Evolutionary conservation across 306 rosid species (phyloP), one percentile per base, ranked within the genome.

Genomic region (Senna tora): DNA sequence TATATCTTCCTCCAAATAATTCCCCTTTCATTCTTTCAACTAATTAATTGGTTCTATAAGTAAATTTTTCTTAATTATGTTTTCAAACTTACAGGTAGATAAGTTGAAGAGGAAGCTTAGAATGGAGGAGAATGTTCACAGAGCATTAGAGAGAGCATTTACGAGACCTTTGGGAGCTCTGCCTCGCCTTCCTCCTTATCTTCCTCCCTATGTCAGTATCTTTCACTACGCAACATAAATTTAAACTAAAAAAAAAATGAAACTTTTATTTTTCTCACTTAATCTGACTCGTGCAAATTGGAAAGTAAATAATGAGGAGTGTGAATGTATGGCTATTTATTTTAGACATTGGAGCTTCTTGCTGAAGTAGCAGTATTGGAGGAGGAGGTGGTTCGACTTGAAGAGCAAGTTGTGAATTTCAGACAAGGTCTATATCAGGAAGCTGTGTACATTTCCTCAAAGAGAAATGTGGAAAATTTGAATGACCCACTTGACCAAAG

Each of bases 311-410:
- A 73, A 77, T 76, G 62, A 41, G 41, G 46, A 22, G 21, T 41
- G 5, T 46, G 58, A 74, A 17, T 54, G 72, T 14, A n/a, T 47
- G 53, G 53, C 21, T 83, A 71, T 74, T 80, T 69, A n/a, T n/a
- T n/a, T n/a, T 81, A 93, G 96, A 93, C 90, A 77, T 75, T 89
- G 49, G 96, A 89, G 77, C 96, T 93, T 76, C 89, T 93, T 12
- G 96, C 98, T 77, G 96, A 93, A 82, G 96, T 93, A 58, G 98
- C 98, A 59, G 96, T 93, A 63, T 76, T 93, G 66, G 97, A 93
- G 81, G 97, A 93, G 79, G 98, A 89, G 66, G 97, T 93, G 70
- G 86, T 90, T 56, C 71, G 92, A 77, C 73, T 90, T 52, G 97
- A 93, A 86, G 94, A 87, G 65, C 89, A 87, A 75, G 87, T 87